These are phyloP conservation scores for Candida albicans DNA, from an alignment of 1,139 yeast genomes.

Conservation along the genomic window DNA sequence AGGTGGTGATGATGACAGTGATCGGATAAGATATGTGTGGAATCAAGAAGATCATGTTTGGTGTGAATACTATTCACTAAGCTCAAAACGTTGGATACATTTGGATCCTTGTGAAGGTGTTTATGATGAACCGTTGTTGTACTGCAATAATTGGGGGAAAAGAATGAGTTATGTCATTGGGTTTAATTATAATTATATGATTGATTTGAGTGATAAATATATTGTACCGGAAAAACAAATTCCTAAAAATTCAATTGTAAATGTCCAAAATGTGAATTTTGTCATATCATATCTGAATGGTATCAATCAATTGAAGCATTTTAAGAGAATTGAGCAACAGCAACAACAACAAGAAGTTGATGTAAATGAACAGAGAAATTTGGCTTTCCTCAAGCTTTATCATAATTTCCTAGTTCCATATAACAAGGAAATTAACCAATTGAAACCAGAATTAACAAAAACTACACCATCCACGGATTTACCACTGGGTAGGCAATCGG, in stretches of 20 bases:
- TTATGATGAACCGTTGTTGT: conserved; percentile 76
- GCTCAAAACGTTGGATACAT: conserved; percentile 75
- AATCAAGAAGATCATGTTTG: conserved; percentile 94
- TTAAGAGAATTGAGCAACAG: conserved; percentile 7
- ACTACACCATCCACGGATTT: conserved; percentile 15
- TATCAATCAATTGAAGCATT: conserved; percentile 29
- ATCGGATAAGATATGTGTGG: conserved; percentile 73
- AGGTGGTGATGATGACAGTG: conserved; percentile 51
- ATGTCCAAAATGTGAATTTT: conserved; percentile 39
- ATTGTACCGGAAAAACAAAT: conserved; percentile 53
- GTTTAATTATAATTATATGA: conserved; percentile 56
- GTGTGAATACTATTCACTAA: conserved; percentile 80
- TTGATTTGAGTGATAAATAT: conserved; percentile 72
- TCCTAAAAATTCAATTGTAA: conserved; percentile 45
- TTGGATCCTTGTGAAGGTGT: conserved; percentile 87
- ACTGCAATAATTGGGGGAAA: conserved; percentile 88
- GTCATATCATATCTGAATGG: conserved; percentile 42
- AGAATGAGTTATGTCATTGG: conserved; percentile 87
- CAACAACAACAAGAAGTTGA: conserved; percentile 8
- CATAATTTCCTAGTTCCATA: conserved; percentile 26
- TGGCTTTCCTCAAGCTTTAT: conserved; percentile 21
- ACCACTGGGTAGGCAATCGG: conserved; percentile 67
- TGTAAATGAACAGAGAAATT: too few species aligned
- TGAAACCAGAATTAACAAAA: conserved; percentile 8
- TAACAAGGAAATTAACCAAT: conserved; percentile 20